These are phyloP conservation scores for Fennellomyces sp. DNA, from an alignment of 371 early-diverging fungal genomes.

Conservation along the genomic window DNA sequence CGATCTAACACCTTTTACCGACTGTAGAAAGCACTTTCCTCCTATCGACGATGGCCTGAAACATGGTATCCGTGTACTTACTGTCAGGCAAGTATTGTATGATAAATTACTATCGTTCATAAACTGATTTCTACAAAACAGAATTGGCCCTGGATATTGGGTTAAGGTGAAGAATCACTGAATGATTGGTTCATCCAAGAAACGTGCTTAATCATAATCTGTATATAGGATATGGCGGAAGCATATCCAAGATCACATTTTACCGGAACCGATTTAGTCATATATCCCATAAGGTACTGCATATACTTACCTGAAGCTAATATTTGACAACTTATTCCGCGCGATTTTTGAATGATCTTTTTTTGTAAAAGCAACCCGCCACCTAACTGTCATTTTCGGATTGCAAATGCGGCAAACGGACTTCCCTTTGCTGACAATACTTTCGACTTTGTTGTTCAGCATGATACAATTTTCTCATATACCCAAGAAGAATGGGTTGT, in stretches of 20 bases:
- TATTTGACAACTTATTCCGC: neutral
- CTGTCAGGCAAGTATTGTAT: constrained; percentile 5
- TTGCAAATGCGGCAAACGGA: constrained; percentile 28
- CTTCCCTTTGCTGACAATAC: constrained; percentile 25
- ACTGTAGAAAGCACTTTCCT: neutral
- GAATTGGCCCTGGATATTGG: constrained; percentile 45
- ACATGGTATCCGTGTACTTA: neutral
- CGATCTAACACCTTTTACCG: neutral
- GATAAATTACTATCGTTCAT: too few species aligned
- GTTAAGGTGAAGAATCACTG: constrained; percentile 22
- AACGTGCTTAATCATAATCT: neutral
- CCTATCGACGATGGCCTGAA: constrained; percentile 6
- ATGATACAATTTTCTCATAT: constrained; percentile 17
- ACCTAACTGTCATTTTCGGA: constrained; percentile 40
- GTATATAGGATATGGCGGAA: constrained; percentile 36
- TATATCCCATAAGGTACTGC: constrained; percentile 37
- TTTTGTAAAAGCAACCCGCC: constrained; percentile 27
- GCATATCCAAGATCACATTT: constrained; percentile 43
- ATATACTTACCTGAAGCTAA: neutral
- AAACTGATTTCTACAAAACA: constrained; percentile 1
- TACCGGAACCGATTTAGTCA: constrained; percentile 35
- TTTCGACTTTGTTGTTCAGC: constrained; percentile 28
- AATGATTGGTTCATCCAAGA: too few species aligned
- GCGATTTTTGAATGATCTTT: neutral
- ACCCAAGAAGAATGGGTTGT: constrained; percentile 19